A percentile compares a stretch with the other conserved stretches of the same genome.
Conservation (phyloP, 345 rosid genomes). For the Mercurialis annua region DNA sequence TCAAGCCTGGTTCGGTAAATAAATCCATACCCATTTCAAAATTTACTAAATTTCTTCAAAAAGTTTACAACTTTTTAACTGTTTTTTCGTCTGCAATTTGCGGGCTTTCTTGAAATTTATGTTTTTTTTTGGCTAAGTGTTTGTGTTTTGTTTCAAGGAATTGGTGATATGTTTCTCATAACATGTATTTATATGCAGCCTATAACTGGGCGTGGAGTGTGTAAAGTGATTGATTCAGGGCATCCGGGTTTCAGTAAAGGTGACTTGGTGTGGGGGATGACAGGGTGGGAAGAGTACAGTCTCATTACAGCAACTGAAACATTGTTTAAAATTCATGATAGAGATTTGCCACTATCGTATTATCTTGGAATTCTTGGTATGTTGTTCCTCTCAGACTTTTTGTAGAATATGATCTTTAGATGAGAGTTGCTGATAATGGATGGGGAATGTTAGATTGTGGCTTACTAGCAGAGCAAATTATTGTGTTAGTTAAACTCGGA, state of each 20-base stretch:
- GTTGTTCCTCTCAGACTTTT: not conserved
- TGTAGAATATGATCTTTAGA: too few species aligned
- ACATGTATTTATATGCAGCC: constrained; percentile 18
- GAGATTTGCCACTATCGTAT: constrained; percentile 31
- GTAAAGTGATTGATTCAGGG: constrained; percentile 24
- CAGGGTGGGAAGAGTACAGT: constrained; percentile 28
- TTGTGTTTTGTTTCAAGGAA: not conserved
- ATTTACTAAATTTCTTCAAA: too few species aligned
- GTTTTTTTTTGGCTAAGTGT: not conserved
- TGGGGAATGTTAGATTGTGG: too few species aligned
- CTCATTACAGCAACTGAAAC: constrained; percentile 3
- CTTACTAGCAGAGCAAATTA: too few species aligned
- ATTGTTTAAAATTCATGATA: constrained; percentile 16
- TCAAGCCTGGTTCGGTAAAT: constrained; percentile 19
- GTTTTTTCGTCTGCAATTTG: too few species aligned
- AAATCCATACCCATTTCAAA: not conserved
- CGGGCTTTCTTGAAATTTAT: not conserved
- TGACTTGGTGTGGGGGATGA: constrained; percentile 22
- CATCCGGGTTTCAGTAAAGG: constrained; percentile 20
- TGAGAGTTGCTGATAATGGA: too few species aligned
- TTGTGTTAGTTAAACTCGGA: too few species aligned
- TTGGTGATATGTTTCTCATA: not conserved
- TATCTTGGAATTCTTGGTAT: constrained; percentile 28
- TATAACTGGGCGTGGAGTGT: constrained; percentile 24
- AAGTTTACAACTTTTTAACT: not conserved